Percentiles rank a stretch among this genome's conserved stretches.
Evolutionary conservation across 163 green algal genomes (phyloP).

Genomic region (Prototheca wickerhamii): DNA sequence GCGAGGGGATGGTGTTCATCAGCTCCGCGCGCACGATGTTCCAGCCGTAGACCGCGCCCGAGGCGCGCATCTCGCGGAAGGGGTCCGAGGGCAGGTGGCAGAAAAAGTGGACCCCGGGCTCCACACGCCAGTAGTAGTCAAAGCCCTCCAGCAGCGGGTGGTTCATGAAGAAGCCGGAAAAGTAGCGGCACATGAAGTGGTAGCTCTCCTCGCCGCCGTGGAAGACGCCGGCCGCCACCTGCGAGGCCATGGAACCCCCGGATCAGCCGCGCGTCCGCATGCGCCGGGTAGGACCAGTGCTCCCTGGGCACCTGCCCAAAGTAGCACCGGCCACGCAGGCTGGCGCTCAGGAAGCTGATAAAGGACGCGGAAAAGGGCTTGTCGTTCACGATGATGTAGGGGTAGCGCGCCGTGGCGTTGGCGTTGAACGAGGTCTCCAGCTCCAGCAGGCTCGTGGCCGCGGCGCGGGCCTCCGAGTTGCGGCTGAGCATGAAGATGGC

Average conservation of each 20-base stretch:
- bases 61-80: not conserved
- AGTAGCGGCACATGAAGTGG: conserved; percentile 43
- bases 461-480: conserved; percentile 13
- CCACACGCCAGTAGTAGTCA: conserved; percentile 42
- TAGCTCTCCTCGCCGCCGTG: conserved; percentile 31
- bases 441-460: conserved; percentile 19
- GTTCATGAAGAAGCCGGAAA: conserved; percentile 32
- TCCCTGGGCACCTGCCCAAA: conserved; percentile 23
- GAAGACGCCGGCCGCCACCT: conserved; percentile 5
- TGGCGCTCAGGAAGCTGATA: not conserved
- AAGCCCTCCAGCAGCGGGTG: conserved; percentile 33
- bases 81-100: conserved; percentile 33
- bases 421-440: conserved; percentile 31
- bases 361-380: conserved; percentile 14
- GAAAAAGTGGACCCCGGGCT: conserved; percentile 36
- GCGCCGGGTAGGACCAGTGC: conserved; percentile 25
- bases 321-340: not conserved
- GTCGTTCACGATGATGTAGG: conserved; percentile 32
- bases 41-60: conserved; percentile 28
- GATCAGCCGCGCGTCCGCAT: conserved; percentile 1
- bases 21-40: conserved; percentile 29
- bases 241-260: not conserved
- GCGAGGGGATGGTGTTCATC: conserved; percentile 22
- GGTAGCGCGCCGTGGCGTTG: not conserved
- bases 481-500: conserved; percentile 18